phyloP scores from a whole-genome alignment of 1,284 basidiomycete genomes.

The Cerrena zonata region DNA sequence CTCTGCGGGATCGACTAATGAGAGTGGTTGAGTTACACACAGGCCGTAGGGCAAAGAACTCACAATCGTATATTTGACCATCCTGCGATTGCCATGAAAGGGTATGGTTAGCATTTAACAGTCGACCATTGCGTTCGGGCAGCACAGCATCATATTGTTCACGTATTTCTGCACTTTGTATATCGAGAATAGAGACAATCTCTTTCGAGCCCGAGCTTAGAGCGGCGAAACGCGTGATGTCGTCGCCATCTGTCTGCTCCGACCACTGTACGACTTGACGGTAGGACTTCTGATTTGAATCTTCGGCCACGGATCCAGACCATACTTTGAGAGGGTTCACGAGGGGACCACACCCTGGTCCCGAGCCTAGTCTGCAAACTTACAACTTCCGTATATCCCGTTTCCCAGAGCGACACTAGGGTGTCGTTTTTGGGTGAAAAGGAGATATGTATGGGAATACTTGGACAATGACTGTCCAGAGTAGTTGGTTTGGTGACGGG shows the following conservation, averaged over 20 bases:
- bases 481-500: slow-evolving; percentile 24
- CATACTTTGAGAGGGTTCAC: slow-evolving; percentile 55
- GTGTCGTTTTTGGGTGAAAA: slow-evolving; percentile 57
- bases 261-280: slow-evolving; percentile 16
- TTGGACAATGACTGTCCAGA: slow-evolving; percentile 14
- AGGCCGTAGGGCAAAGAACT: slow-evolving; percentile 13
- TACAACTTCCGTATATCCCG: slow-evolving; percentile 63
- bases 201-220: slow-evolving; percentile 18
- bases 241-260: background rate
- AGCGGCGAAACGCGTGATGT: slow-evolving; percentile 12
- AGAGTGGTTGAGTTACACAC: background rate
- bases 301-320: slow-evolving; percentile 31
- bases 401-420: slow-evolving; percentile 67
- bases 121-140: slow-evolving; percentile 36
- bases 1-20: slow-evolving; percentile 25
- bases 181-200: slow-evolving; percentile 13
- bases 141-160: slow-evolving; percentile 20
- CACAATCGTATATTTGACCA: slow-evolving; percentile 52
- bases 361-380: slow-evolving; percentile 57
- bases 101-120: slow-evolving; percentile 30
- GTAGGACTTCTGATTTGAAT: slow-evolving; percentile 17
- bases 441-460: slow-evolving; percentile 60
- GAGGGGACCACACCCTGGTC: slow-evolving; percentile 56
- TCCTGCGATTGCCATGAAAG: slow-evolving; percentile 44
- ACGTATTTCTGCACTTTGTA: slow-evolving; percentile 8